Conservation (phyloP, 768 basidiomycete genomes). For the Naematelia aurantialba region DNA sequence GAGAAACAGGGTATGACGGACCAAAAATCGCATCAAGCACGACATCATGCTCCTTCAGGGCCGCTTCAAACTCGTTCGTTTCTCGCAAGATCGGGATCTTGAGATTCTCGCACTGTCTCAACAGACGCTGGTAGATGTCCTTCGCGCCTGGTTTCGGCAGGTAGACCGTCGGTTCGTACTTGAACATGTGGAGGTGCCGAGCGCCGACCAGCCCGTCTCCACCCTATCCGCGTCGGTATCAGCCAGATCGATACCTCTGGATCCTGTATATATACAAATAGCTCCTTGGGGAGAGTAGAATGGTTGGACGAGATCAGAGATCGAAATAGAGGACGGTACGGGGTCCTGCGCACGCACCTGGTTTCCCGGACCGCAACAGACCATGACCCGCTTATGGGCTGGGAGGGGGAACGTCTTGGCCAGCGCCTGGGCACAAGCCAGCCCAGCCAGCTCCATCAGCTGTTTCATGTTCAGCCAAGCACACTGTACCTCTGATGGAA, state of each 20-base stretch:
- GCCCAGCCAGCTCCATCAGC: slow-evolving; percentile 94
- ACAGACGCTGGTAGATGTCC: slow-evolving; percentile 85
- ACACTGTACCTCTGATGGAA: not conserved
- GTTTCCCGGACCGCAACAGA: slow-evolving; percentile 96
- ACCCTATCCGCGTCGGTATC: too few relatives aligned
- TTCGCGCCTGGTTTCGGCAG: slow-evolving; percentile 96
- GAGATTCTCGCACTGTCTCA: slow-evolving; percentile 85
- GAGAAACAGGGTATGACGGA: slow-evolving; percentile 20
- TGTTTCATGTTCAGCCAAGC: slow-evolving; percentile 41
- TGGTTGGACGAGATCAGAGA: not conserved
- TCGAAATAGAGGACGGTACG: not conserved
- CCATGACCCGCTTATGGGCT: slow-evolving; percentile 71
- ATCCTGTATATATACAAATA: too few relatives aligned
- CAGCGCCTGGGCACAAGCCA: slow-evolving; percentile 85
- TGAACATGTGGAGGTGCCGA: slow-evolving; percentile 88
- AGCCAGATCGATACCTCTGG: too few relatives aligned
- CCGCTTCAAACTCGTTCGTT: slow-evolving; percentile 52
- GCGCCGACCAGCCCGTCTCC: slow-evolving; percentile 97
- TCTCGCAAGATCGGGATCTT: slow-evolving; percentile 67
- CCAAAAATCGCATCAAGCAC: slow-evolving; percentile 93
- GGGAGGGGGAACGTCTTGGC: slow-evolving; percentile 70
- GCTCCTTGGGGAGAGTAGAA: too few relatives aligned
- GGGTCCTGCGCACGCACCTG: slow-evolving; percentile 56
- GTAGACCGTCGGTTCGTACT: slow-evolving; percentile 81
- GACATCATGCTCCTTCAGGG: slow-evolving; percentile 58